Percentiles rank a stretch among this genome's conserved stretches.
Evolutionary conservation across 176 grass and related monocot genomes (phyloP).

Genomic region (Avena insularis): DNA sequence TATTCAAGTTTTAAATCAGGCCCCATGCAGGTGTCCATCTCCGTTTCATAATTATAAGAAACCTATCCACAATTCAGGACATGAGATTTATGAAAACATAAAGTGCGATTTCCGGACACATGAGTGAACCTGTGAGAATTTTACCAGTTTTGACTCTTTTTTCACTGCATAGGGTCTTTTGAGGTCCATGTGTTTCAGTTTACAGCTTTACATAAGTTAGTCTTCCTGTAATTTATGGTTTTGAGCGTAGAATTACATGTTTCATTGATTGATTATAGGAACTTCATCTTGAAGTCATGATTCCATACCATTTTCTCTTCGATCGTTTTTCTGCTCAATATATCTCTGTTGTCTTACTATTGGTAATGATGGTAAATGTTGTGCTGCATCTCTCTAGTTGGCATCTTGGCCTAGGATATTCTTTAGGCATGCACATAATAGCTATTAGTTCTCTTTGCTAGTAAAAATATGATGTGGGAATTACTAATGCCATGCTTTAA

Average conservation of each 20-base stretch:
- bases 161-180: conserved; percentile 2
- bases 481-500: background rate
- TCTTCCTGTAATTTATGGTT: background rate
- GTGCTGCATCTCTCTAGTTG: too few relatives aligned
- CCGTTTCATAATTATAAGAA: background rate
- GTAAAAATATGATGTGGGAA: background rate
- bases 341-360: background rate
- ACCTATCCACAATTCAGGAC: background rate
- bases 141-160: background rate
- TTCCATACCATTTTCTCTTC: background rate
- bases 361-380: too few relatives aligned
- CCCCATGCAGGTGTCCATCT: background rate
- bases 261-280: conserved; percentile 1
- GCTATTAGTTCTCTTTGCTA: background rate
- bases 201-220: conserved; percentile 8
- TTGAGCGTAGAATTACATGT: background rate
- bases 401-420: too few relatives aligned
- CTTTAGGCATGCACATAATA: too few relatives aligned
- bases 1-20: background rate
- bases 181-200: background rate
- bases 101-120: background rate
- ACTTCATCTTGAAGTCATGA: conserved; percentile 11
- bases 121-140: background rate
- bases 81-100: background rate
- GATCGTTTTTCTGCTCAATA: background rate